Evolutionary conservation across 2,329 filamentous ascomycete species (phyloP).

Genomic region (Aspergillus intermedius): DNA sequence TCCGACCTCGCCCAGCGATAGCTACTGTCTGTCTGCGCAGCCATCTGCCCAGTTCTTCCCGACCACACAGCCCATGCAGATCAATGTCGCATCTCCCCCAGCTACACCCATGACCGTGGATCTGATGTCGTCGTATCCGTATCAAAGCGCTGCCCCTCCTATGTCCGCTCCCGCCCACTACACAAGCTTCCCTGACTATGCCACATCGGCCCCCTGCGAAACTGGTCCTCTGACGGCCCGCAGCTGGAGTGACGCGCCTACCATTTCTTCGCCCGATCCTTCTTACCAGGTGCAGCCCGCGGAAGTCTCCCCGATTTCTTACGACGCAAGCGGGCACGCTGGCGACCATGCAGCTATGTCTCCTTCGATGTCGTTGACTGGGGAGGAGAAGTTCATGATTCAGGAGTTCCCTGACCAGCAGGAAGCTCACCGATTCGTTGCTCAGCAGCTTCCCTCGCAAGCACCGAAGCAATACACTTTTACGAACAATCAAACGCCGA

Average conservation of each 20-base stretch:
- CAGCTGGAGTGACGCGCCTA: conserved; percentile 36
- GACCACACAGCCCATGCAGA: conserved; percentile 34
- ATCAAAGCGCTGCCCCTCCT: conserved; percentile 32
- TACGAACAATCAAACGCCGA: conserved; percentile 35
- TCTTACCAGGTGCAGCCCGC: conserved; percentile 29
- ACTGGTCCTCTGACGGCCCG: conserved; percentile 32
- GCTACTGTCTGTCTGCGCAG: conserved; percentile 32
- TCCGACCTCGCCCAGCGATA: conserved; percentile 34
- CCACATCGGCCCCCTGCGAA: conserved; percentile 22
- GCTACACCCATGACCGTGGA: conserved; percentile 36
- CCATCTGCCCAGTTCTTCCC: conserved; percentile 31
- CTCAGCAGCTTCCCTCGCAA: conserved; percentile 37
- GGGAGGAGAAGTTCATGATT: conserved; percentile 39
- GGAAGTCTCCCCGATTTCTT: conserved; percentile 34
- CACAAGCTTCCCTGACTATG: conserved; percentile 37
- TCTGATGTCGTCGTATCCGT: conserved; percentile 33
- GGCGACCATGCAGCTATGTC: conserved; percentile 25
- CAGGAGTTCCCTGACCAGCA: conserved; percentile 41
- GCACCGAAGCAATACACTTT: conserved; percentile 40
- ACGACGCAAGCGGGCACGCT: conserved; percentile 25
- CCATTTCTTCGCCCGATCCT: conserved; percentile 37
- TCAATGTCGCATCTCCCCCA: conserved; percentile 39
- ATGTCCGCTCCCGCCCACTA: conserved; percentile 41
- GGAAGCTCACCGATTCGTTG: conserved; percentile 35
- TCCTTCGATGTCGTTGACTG: conserved; percentile 23